Evolutionary conservation across 176 grass and related monocot species (phyloP).

Genomic region (Oryza meridionalis): DNA sequence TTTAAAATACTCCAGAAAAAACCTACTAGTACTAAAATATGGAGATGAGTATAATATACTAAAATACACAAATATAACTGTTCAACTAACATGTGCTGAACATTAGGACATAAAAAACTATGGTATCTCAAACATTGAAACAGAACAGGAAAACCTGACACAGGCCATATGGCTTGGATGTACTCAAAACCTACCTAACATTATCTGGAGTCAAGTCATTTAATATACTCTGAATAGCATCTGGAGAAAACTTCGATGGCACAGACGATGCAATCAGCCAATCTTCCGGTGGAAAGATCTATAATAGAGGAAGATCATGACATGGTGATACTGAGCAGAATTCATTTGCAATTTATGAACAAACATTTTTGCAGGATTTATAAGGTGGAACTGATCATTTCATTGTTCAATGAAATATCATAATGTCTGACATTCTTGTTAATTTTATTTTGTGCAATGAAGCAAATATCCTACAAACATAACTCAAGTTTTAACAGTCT

Average conservation of each 20-base stretch:
- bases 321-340: constrained; percentile 10
- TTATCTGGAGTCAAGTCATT: constrained; percentile 82
- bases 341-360: background rate
- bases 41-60: background rate
- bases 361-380: constrained; percentile 7
- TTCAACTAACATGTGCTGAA: constrained; percentile 30
- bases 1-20: constrained; percentile 23
- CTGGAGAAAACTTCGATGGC: constrained; percentile 79
- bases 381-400: constrained; percentile 8
- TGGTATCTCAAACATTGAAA: background rate
- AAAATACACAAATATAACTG: background rate
- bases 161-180: background rate
- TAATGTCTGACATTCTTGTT: background rate
- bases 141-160: constrained; percentile 5
- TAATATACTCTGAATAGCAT: constrained; percentile 70
- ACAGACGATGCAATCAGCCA: constrained; percentile 78
- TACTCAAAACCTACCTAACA: constrained; percentile 72
- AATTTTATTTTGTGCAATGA: background rate
- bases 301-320: background rate
- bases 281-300: constrained; percentile 93
- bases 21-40: too few relatives aligned
- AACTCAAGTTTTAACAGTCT: background rate
- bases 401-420: background rate
- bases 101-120: background rate
- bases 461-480: background rate